A percentile compares a stretch with the other conserved stretches of the same genome.
These are phyloP conservation scores for Plectosphaerella sp. DNA, from an alignment of 2,329 filamentous ascomycete species.

Conservation along the genomic window DNA sequence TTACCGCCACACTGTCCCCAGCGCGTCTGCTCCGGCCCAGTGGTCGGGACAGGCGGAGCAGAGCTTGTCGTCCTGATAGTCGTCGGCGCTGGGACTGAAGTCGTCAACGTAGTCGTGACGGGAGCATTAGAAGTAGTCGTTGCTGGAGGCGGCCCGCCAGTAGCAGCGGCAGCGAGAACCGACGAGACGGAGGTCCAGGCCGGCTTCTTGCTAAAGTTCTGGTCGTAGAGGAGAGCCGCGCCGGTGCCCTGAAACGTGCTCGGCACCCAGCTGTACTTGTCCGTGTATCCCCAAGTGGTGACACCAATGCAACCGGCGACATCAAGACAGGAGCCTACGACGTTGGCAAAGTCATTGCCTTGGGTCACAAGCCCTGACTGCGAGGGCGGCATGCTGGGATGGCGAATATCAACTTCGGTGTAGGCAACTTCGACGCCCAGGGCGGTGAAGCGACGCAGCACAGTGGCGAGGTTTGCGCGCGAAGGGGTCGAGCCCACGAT, in stretches of 20 bases:
- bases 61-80: not conserved
- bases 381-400: constrained; percentile 38
- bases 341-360: constrained; percentile 54
- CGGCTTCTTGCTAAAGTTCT: constrained; percentile 30
- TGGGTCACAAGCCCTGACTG: constrained; percentile 37
- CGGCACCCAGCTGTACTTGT: constrained; percentile 33
- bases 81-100: not conserved
- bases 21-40: not conserved
- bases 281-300: constrained; percentile 55
- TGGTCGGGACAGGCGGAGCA: too few species aligned
- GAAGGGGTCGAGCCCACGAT: constrained; percentile 35
- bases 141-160: constrained; percentile 1
- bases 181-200: constrained; percentile 32
- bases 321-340: constrained; percentile 53
- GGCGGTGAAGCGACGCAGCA: constrained; percentile 35
- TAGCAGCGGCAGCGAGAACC: constrained; percentile 23
- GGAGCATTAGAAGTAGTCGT: not conserved
- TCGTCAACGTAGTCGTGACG: constrained; percentile 8
- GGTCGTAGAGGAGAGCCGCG: constrained; percentile 32
- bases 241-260: constrained; percentile 32
- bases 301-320: constrained; percentile 59
- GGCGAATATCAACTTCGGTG: constrained; percentile 48
- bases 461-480: constrained; percentile 29
- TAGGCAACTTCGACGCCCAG: constrained; percentile 40
- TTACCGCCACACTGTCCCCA: constrained; percentile 15